phyloP scores from a whole-genome alignment of 2,329 filamentous ascomycete genomes.

The Didymellaceae sp. region DNA sequence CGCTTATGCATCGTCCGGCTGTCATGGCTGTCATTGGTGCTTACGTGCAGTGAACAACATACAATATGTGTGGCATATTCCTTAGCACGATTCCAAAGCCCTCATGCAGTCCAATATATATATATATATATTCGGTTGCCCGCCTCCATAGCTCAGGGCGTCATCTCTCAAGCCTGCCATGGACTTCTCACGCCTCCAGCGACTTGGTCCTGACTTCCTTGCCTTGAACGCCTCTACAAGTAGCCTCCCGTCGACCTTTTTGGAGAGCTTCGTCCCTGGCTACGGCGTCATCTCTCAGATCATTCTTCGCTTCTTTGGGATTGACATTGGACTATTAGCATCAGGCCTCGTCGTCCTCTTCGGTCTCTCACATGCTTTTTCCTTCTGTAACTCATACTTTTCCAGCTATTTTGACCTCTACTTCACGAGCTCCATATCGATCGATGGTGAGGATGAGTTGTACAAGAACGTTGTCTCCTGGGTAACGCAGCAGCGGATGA shows the following conservation, averaged over 20 bases:
- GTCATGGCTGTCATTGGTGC: slow-evolving; percentile 7
- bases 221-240: slow-evolving; percentile 27
- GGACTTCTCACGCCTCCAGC: slow-evolving; percentile 31
- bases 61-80: too few species aligned
- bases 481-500: slow-evolving; percentile 52
- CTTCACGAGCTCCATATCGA: slow-evolving; percentile 52
- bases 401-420: slow-evolving; percentile 23
- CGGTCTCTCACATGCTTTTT: slow-evolving; percentile 33
- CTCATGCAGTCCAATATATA: too few species aligned
- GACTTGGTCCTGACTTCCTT: slow-evolving; percentile 23
- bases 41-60: slow-evolving; percentile 8
- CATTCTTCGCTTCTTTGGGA: slow-evolving; percentile 50
- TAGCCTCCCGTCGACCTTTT: slow-evolving; percentile 53
- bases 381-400: slow-evolving; percentile 46
- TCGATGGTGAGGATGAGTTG: slow-evolving; percentile 54
- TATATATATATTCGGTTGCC: too few species aligned
- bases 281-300: slow-evolving; percentile 57
- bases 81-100: background rate
- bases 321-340: slow-evolving; percentile 58
- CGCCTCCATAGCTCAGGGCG: too few species aligned
- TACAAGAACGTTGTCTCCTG: slow-evolving; percentile 53
- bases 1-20: slow-evolving; percentile 7
- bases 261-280: slow-evolving; percentile 60
- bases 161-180: too few species aligned
- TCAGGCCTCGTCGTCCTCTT: slow-evolving; percentile 53